A percentile compares a stretch with the other conserved stretches of the same genome.
These are phyloP conservation scores for Eucalyptus grandis DNA, from an alignment of 345 rosid genomes.

Conservation along the genomic window DNA sequence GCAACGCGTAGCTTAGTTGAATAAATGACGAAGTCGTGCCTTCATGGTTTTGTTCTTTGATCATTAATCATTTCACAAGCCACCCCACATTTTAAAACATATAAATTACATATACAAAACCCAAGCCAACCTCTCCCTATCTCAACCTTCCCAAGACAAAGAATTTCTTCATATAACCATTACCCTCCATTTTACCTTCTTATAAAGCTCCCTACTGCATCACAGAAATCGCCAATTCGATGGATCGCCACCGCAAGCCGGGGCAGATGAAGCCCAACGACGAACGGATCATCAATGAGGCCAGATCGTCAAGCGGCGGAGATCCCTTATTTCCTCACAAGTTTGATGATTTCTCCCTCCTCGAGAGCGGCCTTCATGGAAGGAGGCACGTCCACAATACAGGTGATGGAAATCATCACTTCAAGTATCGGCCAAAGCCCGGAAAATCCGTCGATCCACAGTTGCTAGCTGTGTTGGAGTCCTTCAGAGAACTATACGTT, in stretches of 20 bases:
- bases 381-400: neutral
- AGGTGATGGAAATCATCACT: neutral
- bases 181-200: neutral
- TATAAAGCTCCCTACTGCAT: neutral
- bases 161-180: neutral
- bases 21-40: neutral
- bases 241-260: neutral
- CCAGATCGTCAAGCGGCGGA: neutral
- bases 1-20: neutral
- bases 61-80: neutral
- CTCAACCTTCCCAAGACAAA: neutral
- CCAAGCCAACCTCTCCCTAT: neutral
- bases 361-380: neutral
- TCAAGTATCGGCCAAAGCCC: neutral
- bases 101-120: neutral
- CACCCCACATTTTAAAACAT: neutral
- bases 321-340: neutral
- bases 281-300: neutral
- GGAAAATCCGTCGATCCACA: slow-evolving; percentile 6
- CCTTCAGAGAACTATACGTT: slow-evolving; percentile 15
- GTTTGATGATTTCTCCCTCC: neutral
- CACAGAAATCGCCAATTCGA: neutral
- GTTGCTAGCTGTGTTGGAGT: slow-evolving; percentile 6
- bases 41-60: neutral
- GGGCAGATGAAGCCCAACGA: neutral